These are phyloP conservation scores for Terana coerulea DNA, from an alignment of 768 basidiomycete species.

Conservation along the genomic window DNA sequence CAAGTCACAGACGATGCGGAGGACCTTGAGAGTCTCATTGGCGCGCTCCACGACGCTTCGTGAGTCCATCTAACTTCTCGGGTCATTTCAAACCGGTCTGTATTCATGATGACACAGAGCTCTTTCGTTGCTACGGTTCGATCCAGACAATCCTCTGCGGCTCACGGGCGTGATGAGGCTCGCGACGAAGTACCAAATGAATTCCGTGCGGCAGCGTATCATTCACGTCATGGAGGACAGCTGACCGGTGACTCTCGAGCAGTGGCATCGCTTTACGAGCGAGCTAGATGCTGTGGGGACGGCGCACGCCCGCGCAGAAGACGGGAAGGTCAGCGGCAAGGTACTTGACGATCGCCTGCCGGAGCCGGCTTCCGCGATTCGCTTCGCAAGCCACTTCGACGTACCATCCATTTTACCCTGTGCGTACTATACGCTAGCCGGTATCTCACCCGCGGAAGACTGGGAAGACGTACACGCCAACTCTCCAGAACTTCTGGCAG, in stretches of 20 bases:
- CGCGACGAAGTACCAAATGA: conserved; percentile 28
- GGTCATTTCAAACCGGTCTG: too few relatives aligned
- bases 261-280: background rate
- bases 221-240: conserved; percentile 19
- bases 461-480: background rate
- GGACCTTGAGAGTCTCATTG: background rate
- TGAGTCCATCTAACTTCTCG: background rate
- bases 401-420: conserved; percentile 13
- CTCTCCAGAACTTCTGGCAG: too few relatives aligned
- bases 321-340: background rate
- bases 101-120: too few relatives aligned
- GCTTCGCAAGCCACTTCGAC: conserved; percentile 12
- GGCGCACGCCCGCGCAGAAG: too few relatives aligned
- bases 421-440: conserved; percentile 12
- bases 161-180: conserved; percentile 18
- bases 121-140: conserved; percentile 14
- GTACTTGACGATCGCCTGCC: background rate
- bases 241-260: conserved; percentile 23
- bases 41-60: background rate
- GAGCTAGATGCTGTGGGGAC: background rate
- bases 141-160: conserved; percentile 17
- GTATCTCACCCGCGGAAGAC: background rate
- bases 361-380: conserved; percentile 10
- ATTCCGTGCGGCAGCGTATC: conserved; percentile 20
- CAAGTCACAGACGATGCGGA: background rate